Base-by-base conservation (phyloP, 2,329 filamentous ascomycete genomes). In the Alternaria sp. region DNA sequence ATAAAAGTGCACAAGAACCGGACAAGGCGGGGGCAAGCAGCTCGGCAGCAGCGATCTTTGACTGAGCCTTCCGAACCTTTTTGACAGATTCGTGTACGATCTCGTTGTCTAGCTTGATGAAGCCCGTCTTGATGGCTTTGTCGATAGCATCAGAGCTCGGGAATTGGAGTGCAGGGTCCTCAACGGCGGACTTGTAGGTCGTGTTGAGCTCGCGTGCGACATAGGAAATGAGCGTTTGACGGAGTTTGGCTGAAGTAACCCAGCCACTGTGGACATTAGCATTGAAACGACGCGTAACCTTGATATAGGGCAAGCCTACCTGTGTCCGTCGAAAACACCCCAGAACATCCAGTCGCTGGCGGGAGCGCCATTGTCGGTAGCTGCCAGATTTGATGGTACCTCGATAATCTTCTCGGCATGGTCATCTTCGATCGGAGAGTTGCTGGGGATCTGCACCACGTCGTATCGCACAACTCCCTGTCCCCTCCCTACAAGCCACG, bases 291-390 rank as follows among this genome's bases (percentile, higher is more conserved):
- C 12, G 18, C n/a, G 22, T 16, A 5, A 18, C 24, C 24, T 18
- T 18, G 9, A 22, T 12, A 22, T 20, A 11, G 26, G 26, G 11
- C 87, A 11, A 28, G 11, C 87, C 79, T 82, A 94, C 92, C 92
- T 92, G 80, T 99, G 95, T 0, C 95, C 95, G 75, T 99, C 95
- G 79, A 98, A 99, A 18, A 99, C 94, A 59, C 94, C 95, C 95
- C 96, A 99, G 79, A 99, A 99, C 93, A 98, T 98, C 95, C 95
- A 99, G 79, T 99, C 96, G 63, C 87, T 92, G 60, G 84, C 88
- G 18, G 84, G 66, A 16, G 85, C 84, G 38, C 85, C 80, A 75
- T 86, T 80, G 71, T 86, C 82, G 7, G 83, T 82, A 16, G 84
- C 83, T 26, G 85, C 83, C 39, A 86, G 82, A 51, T 82, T 84